Evolutionary conservation across 2,329 filamentous ascomycete genomes (phyloP).

Genomic region (Fusarium verticillioides): DNA sequence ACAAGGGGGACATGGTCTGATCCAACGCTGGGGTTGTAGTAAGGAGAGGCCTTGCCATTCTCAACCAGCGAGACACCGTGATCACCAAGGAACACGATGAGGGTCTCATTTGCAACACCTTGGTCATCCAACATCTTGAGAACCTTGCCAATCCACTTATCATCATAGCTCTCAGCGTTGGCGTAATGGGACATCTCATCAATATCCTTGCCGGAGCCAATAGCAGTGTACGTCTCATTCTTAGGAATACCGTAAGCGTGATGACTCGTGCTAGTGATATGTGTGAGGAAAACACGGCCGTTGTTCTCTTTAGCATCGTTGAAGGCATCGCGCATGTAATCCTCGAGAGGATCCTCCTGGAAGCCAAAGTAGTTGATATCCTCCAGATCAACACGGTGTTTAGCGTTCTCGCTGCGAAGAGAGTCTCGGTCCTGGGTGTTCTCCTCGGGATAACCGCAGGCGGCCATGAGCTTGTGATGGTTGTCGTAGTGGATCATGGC

Average conservation of each 20-base stretch:
- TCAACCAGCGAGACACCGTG: conserved; percentile 50
- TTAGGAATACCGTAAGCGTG: conserved; percentile 47
- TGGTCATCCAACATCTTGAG: conserved; percentile 47
- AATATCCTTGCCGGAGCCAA: conserved; percentile 34
- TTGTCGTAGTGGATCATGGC: conserved; percentile 50
- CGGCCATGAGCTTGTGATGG: conserved; percentile 47
- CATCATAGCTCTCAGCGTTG: conserved; percentile 48
- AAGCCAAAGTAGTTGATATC: conserved; percentile 53
- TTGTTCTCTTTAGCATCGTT: conserved; percentile 45
- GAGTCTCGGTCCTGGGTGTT: conserved; percentile 46
- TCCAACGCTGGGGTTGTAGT: conserved; percentile 48
- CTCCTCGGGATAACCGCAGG: conserved; percentile 46
- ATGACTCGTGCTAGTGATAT: conserved; percentile 51
- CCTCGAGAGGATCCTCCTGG: conserved; percentile 46
- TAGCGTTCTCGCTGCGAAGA: conserved; percentile 43
- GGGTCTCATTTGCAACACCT: conserved; percentile 49
- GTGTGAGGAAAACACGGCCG: conserved; percentile 48
- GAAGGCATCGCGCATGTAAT: conserved; percentile 49
- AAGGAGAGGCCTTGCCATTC: conserved; percentile 45
- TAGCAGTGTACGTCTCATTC: conserved; percentile 40
- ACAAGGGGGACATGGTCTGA: conserved; percentile 47
- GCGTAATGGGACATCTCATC: conserved; percentile 47
- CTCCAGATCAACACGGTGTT: conserved; percentile 45
- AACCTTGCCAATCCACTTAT: conserved; percentile 47
- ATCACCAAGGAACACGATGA: conserved; percentile 49